Conservation (phyloP, 2,329 filamentous ascomycete species). For the Zymoseptoria brevis region DNA sequence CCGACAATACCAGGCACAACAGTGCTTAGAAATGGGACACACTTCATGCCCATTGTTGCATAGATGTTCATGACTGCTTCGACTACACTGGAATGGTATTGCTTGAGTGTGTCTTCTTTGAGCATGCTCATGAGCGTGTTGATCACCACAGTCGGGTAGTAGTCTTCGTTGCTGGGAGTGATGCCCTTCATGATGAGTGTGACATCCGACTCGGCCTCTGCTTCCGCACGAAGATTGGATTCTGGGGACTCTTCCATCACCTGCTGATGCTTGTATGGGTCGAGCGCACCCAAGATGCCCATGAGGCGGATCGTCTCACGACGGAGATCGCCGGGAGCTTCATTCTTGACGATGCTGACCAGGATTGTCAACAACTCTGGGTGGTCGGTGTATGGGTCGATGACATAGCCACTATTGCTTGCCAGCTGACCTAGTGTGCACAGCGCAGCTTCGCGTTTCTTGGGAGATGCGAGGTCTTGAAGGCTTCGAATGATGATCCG, state of each 20-base stretch:
- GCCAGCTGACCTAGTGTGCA: constrained; percentile 86
- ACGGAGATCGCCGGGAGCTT: constrained; percentile 75
- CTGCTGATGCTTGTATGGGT: constrained; percentile 94
- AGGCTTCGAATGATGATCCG: constrained; percentile 87
- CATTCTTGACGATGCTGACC: constrained; percentile 88
- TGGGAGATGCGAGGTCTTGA: constrained; percentile 84
- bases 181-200: constrained; percentile 96
- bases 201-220: constrained; percentile 76
- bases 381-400: constrained; percentile 90
- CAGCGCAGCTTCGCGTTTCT: constrained; percentile 84
- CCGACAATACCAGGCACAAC: constrained; percentile 90
- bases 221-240: constrained; percentile 60
- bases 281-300: constrained; percentile 87
- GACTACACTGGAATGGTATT: constrained; percentile 88
- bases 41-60: constrained; percentile 89
- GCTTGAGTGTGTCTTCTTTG: constrained; percentile 79
- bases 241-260: constrained; percentile 85
- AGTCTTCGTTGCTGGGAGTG: constrained; percentile 94
- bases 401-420: constrained; percentile 95
- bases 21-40: constrained; percentile 85
- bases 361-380: constrained; percentile 87
- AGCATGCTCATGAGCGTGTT: constrained; percentile 88
- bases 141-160: constrained; percentile 96
- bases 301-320: constrained; percentile 95
- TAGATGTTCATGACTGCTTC: constrained; percentile 99